Conservation (phyloP, 495 filamentous ascomycete genomes). For the Podospora pseudoanserina region DNA sequence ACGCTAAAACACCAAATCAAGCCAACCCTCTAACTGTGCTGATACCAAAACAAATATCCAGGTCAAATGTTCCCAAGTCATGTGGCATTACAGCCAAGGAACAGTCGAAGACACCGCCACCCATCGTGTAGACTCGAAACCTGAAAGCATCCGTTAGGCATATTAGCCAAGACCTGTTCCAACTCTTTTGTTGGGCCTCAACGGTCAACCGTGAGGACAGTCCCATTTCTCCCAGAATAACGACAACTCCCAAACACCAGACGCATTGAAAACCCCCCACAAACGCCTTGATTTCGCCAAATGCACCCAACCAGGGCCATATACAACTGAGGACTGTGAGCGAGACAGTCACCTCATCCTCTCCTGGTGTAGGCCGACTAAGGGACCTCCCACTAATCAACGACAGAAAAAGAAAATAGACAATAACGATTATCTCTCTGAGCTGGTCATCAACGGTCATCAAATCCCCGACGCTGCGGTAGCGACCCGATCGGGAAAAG, state of each 20-base stretch:
- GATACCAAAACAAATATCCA: neutral
- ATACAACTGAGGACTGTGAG: constrained; percentile 1
- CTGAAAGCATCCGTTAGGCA: neutral
- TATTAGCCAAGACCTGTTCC: neutral
- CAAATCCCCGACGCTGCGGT: neutral
- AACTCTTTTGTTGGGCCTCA: neutral
- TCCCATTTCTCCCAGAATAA: neutral
- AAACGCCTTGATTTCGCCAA: neutral
- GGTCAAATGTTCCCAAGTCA: neutral
- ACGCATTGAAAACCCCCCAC: neutral
- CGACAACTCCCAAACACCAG: neutral
- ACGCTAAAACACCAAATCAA: constrained; percentile 1
- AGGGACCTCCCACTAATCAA: neutral
- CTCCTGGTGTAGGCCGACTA: neutral
- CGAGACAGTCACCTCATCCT: neutral
- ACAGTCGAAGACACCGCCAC: neutral
- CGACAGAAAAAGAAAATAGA: constrained; percentile 11
- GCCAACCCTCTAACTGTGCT: neutral
- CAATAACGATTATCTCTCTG: constrained; percentile 19
- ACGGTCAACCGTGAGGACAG: neutral
- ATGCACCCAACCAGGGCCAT: neutral
- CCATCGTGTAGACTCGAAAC: neutral
- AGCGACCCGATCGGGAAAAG: neutral
- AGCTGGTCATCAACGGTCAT: constrained; percentile 17
- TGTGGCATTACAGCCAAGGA: neutral